Percentiles rank a stretch among this genome's conserved stretches.
These are phyloP conservation scores for Przewalskia tangutica DNA, from an alignment of 257 asterid genomes.

Conservation along the genomic window DNA sequence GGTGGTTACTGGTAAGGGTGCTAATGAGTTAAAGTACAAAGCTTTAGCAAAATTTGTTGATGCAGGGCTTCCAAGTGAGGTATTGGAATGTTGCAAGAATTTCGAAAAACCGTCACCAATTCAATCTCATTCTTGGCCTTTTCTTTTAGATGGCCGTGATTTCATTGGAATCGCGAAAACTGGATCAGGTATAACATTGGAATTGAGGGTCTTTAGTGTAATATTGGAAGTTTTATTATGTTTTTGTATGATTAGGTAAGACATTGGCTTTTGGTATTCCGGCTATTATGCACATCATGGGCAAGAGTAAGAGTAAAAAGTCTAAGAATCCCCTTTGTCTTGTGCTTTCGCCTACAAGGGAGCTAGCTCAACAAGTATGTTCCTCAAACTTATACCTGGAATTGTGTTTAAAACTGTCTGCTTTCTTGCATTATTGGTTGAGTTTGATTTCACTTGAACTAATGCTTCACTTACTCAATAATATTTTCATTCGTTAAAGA, in stretches of 20 bases:
- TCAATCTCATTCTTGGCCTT: slow-evolving; percentile 95
- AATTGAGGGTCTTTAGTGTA: background rate
- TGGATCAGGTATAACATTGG: slow-evolving; percentile 63
- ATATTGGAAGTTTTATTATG: background rate
- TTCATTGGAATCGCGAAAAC: slow-evolving; percentile 93
- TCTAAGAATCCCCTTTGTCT: slow-evolving; percentile 67
- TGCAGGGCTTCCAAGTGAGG: slow-evolving; percentile 53
- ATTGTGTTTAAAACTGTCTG: background rate
- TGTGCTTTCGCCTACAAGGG: slow-evolving; percentile 91
- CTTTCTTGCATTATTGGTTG: background rate
- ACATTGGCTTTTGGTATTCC: slow-evolving; percentile 95
- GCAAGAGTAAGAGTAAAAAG: slow-evolving; percentile 35
- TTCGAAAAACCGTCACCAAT: slow-evolving; percentile 90
- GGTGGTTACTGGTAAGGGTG: slow-evolving; percentile 64
- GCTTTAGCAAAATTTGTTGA: slow-evolving; percentile 53
- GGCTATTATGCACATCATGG: slow-evolving; percentile 66
- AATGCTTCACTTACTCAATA: background rate
- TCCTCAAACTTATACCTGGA: background rate
- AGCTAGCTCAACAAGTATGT: slow-evolving; percentile 93
- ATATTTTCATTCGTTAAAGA: background rate
- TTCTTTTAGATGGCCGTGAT: slow-evolving; percentile 82
- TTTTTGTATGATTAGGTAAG: slow-evolving; percentile 47
- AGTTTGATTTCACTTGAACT: background rate
- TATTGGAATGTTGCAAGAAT: slow-evolving; percentile 73
- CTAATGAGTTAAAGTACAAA: slow-evolving; percentile 49